Evolutionary conservation across 495 filamentous ascomycete genomes (phyloP), one percentile per base, ranked within the genome.

Genomic region (Paragyromitra xinjiangensis): DNA sequence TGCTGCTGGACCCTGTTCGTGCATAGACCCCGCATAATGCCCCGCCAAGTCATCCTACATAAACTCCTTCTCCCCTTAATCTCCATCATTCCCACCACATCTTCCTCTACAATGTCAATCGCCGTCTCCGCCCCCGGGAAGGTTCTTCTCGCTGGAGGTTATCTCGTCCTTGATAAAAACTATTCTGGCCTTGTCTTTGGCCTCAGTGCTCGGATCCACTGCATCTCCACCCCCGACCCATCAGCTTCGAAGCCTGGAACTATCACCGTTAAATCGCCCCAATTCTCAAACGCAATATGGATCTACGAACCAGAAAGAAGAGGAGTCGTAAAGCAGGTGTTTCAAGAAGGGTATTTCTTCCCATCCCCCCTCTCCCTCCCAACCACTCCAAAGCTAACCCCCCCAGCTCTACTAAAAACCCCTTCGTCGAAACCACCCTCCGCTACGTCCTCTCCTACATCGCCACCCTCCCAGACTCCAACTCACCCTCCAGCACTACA

Each of bases 101-200:
- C 59, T 5, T 24, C 59, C 8, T 11, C 53, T 24, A 68, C 64
- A 39, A 79, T 79, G 77, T 58, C 77, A 45, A 53, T 79, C 61
- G 93, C 93, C 80, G 88, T 96, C 77, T 98, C 95, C 75, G 94
- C 96, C 1, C 95, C 95, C 26, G 95, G 95, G 63, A 99, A 99
- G 85, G 96, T 99, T 55, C 88, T 99, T 58, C 88, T 99, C 16
- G 93, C 94, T 62, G 95, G 95, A 50, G 95, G 95, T 53, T 99
- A 98, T 82, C 90, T 99, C 12, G 94, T 98, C 8, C 90, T 99
- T 26, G 96, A 98, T 85, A 90, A 92, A 64, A 86, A 88, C 50
- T 94, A 97, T 81, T 94, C 93, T 1, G 96, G 91, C 9, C 89
- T 97, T 19, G 95, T 98, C 6, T 97, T 98, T 83, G 95, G 94